These are phyloP conservation scores for Phaeoacremonium minimum DNA, from an alignment of 2,329 filamentous ascomycete genomes.

Conservation along the genomic window DNA sequence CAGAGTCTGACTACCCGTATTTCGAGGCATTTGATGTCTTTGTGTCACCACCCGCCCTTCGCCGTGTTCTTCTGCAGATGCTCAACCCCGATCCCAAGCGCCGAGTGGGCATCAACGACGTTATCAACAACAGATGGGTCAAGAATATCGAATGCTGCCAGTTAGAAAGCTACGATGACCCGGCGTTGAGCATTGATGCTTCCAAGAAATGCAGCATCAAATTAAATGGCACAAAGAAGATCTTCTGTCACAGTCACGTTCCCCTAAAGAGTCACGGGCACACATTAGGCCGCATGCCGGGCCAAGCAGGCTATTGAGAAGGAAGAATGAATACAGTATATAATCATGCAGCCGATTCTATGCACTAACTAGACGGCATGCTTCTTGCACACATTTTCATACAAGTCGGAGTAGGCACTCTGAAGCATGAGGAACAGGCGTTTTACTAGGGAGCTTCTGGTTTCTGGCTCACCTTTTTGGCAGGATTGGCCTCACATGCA, in stretches of 20 bases:
- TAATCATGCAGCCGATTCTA: not conserved
- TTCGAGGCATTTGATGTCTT: constrained; percentile 60
- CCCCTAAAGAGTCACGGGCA: constrained; percentile 42
- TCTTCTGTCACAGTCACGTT: constrained; percentile 56
- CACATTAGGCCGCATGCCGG: constrained; percentile 52
- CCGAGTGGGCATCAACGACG: constrained; percentile 65
- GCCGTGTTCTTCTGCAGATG: constrained; percentile 74
- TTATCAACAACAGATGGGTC: constrained; percentile 68
- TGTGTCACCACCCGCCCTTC: constrained; percentile 64
- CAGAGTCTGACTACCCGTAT: constrained; percentile 62
- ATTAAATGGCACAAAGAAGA: constrained; percentile 40
- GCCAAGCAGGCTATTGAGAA: constrained; percentile 46
- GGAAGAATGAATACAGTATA: not conserved
- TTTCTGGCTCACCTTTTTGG: not conserved
- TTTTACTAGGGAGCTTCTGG: not conserved
- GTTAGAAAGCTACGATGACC: constrained; percentile 64
- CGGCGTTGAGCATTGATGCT: constrained; percentile 56
- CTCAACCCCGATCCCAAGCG: constrained; percentile 71
- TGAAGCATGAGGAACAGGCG: not conserved
- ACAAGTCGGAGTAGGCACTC: not conserved
- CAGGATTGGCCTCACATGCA: not conserved
- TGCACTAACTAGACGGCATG: not conserved
- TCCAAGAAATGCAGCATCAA: constrained; percentile 47
- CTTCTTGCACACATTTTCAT: not conserved
- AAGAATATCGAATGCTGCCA: constrained; percentile 77